Evolutionary conservation across 1,284 basidiomycete species (phyloP).

Genomic region (Lignosus rhinocerotis): DNA sequence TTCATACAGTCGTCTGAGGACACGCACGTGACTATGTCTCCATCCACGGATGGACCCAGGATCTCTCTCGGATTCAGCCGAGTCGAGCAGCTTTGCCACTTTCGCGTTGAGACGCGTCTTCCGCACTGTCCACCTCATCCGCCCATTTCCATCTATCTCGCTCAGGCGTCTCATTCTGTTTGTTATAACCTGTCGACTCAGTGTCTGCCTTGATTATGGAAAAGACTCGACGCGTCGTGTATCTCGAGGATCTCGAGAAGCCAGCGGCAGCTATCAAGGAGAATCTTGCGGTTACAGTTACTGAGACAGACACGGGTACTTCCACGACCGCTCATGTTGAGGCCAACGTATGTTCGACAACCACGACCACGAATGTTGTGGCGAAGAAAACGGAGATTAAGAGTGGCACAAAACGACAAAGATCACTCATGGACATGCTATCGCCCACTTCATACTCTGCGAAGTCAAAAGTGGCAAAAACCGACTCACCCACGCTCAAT

Average conservation of each 20-base stretch:
- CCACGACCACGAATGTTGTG: slow-evolving; percentile 8
- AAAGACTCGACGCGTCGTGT: slow-evolving; percentile 42
- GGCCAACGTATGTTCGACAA: not conserved
- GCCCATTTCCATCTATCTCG: slow-evolving; percentile 1
- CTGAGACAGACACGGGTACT: slow-evolving; percentile 2
- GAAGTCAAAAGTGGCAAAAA: slow-evolving; percentile 34
- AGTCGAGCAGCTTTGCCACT: slow-evolving; percentile 17
- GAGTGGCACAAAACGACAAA: slow-evolving; percentile 56
- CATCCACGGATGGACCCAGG: not conserved
- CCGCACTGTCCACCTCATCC: slow-evolving; percentile 2
- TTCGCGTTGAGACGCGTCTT: slow-evolving; percentile 27
- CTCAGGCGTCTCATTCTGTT: not conserved
- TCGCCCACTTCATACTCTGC: slow-evolving; percentile 2
- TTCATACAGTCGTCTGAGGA: not conserved
- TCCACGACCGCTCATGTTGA: not conserved
- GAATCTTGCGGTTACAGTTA: slow-evolving; percentile 14
- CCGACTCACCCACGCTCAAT: slow-evolving; percentile 47
- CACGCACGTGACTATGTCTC: not conserved
- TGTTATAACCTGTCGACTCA: not conserved
- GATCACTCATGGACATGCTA: slow-evolving; percentile 67
- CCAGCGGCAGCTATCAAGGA: slow-evolving; percentile 15
- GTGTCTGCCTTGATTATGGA: slow-evolving; percentile 32
- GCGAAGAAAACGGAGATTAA: slow-evolving; percentile 24
- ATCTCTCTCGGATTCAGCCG: slow-evolving; percentile 6
- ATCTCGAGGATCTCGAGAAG: slow-evolving; percentile 57